Percentiles rank a stretch among this genome's conserved stretches.
These are phyloP conservation scores for Bolboschoenus planiculmis DNA, from an alignment of 176 grass and related monocot genomes.

Conservation along the genomic window DNA sequence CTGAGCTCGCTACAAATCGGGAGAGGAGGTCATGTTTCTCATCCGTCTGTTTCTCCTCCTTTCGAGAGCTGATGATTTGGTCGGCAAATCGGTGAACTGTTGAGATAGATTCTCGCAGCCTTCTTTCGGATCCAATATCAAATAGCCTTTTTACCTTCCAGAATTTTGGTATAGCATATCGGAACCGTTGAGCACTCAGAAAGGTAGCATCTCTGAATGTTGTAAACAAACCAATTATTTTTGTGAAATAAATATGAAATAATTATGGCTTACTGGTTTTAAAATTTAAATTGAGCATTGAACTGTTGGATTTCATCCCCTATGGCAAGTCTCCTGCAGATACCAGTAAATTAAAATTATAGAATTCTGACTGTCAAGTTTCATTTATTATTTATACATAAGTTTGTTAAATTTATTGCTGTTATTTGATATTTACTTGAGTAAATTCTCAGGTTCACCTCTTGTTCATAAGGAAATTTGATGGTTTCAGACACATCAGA, in stretches of 20 bases:
- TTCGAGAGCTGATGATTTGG: constrained; percentile 36
- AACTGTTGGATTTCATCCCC: background rate
- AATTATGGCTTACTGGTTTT: background rate
- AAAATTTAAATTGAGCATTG: background rate
- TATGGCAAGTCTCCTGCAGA: background rate
- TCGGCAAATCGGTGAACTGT: constrained; percentile 51
- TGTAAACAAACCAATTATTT: background rate
- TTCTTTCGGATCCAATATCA: constrained; percentile 43
- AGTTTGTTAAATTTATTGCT: too few species aligned
- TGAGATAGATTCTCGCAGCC: constrained; percentile 36
- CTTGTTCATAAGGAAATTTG: background rate
- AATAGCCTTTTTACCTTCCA: constrained; percentile 56
- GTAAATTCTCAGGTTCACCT: background rate
- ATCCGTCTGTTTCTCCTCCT: constrained; percentile 28
- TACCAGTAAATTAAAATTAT: background rate
- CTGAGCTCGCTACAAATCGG: constrained; percentile 36
- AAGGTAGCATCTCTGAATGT: constrained; percentile 41
- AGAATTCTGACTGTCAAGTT: background rate
- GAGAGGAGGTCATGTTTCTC: constrained; percentile 60
- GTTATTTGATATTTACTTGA: background rate
- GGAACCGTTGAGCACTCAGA: constrained; percentile 48
- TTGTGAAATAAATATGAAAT: background rate
- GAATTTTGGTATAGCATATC: constrained; percentile 38
- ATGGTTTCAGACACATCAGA: background rate
- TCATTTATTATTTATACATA: too few species aligned